Evolutionary conservation across 2,329 filamentous ascomycete species (phyloP).

Genomic region (Trichophaea hybrida): DNA sequence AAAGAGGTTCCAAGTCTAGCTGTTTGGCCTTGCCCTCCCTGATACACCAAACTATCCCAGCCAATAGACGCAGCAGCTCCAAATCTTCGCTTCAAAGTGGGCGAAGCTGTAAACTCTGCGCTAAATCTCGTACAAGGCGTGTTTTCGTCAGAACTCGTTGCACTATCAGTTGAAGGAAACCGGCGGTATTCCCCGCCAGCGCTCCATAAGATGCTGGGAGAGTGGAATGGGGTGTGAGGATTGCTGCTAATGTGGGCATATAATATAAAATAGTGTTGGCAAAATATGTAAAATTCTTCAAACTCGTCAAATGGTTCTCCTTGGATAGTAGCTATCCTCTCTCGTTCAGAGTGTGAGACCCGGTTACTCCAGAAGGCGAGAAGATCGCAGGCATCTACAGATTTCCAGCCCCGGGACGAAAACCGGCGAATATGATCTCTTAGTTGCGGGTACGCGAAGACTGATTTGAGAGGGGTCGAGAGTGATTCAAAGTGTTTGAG

Average conservation of each 20-base stretch:
- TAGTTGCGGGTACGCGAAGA: constrained; percentile 53
- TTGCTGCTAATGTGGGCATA: constrained; percentile 14
- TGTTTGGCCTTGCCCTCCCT: constrained; percentile 34
- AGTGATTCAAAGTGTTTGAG: constrained; percentile 68
- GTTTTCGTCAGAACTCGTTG: constrained; percentile 14
- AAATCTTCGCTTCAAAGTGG: constrained; percentile 18
- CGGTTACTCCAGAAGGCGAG: constrained; percentile 75
- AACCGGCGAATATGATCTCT: constrained; percentile 57
- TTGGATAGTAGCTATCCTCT: constrained; percentile 41
- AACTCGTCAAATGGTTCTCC: constrained; percentile 87
- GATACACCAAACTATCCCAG: constrained; percentile 30
- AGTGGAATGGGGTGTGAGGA: neutral
- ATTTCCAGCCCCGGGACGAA: constrained; percentile 49
- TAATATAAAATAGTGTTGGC: constrained; percentile 64
- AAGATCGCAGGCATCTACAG: constrained; percentile 50
- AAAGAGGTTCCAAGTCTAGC: constrained; percentile 18
- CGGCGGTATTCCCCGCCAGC: constrained; percentile 16
- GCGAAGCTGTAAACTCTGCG: constrained; percentile 14
- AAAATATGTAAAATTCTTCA: constrained; percentile 84
- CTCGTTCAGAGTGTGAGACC: constrained; percentile 41
- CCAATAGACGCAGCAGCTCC: constrained; percentile 22
- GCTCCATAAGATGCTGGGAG: neutral
- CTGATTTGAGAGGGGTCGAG: constrained; percentile 60
- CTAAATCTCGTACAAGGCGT: constrained; percentile 7
- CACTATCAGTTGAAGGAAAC: constrained; percentile 7